phyloP scores from a whole-genome alignment of 306 rosid genomes.

The Trichosanthes cucumerina region DNA sequence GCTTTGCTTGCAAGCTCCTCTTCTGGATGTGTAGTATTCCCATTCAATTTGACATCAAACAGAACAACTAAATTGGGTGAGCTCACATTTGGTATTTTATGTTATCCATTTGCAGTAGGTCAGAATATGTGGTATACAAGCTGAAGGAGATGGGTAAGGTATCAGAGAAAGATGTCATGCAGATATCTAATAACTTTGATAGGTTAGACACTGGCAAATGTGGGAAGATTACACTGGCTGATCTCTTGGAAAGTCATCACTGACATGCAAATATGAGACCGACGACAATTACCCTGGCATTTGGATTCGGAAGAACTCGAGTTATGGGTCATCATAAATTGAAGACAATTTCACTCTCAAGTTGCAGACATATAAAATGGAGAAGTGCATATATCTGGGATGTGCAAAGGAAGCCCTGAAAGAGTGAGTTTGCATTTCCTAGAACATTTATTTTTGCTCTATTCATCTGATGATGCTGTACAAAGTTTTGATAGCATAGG shows the following conservation, averaged over 20 bases:
- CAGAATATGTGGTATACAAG: conserved; percentile 88
- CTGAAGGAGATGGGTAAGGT: conserved; percentile 95
- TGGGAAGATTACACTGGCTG: conserved; percentile 75
- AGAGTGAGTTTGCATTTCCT: neutral
- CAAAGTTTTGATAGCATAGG: conserved; percentile 6
- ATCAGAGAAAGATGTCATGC: conserved; percentile 68
- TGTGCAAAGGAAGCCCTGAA: neutral
- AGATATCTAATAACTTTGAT: conserved; percentile 65
- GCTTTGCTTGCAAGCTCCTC: neutral
- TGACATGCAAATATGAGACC: conserved; percentile 5
- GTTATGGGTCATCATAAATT: neutral
- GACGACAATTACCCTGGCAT: neutral
- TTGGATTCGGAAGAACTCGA: neutral
- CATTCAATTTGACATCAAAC: neutral
- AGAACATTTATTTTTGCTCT: neutral
- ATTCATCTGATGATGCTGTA: neutral
- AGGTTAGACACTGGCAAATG: conserved; percentile 63
- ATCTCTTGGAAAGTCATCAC: conserved; percentile 46
- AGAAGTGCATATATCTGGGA: conserved; percentile 1
- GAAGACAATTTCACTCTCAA: neutral
- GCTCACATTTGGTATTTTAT: conserved; percentile 4
- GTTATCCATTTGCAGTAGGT: conserved; percentile 44
- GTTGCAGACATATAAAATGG: neutral
- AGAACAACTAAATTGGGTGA: neutral
- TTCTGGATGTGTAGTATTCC: neutral